These are phyloP conservation scores for Kingdonia uniflora DNA, from an alignment of 164 flowering plant genomes.

Conservation along the genomic window DNA sequence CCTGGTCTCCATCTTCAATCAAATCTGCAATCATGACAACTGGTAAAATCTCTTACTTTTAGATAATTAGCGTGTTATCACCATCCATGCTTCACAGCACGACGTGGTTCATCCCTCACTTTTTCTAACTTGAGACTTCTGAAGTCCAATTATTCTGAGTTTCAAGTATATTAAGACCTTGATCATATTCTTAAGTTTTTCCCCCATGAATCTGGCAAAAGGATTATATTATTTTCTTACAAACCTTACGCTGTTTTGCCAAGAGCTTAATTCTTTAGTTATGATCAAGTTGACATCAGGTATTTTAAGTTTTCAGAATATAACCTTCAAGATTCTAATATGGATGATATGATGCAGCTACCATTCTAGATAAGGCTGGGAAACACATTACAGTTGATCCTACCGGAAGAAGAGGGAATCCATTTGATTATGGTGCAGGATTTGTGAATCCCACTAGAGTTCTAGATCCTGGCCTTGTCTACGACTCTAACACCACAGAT, in stretches of 20 bases:
- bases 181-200: no score
- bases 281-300: no score
- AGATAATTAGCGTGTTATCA: no score
- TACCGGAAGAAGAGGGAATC: conserved; percentile 41
- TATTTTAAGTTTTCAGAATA: neutral
- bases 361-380: conserved; percentile 33
- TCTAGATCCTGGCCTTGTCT: conserved; percentile 69
- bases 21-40: conserved; percentile 86
- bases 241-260: no score
- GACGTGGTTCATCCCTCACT: no score
- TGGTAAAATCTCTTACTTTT: conserved; percentile 32
- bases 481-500: conserved; percentile 42
- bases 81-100: no score
- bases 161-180: no score
- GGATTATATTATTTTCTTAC: no score
- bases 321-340: conserved; percentile 11
- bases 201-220: no score
- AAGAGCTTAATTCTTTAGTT: no score
- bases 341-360: conserved; percentile 38
- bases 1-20: conserved; percentile 81
- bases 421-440: conserved; percentile 81
- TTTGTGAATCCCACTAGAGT: conserved; percentile 45
- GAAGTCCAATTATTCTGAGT: no score
- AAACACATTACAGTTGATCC: conserved; percentile 49
- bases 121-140: no score